phyloP scores from a whole-genome alignment of 768 basidiomycete genomes.

The Rhodocollybia butyracea region DNA sequence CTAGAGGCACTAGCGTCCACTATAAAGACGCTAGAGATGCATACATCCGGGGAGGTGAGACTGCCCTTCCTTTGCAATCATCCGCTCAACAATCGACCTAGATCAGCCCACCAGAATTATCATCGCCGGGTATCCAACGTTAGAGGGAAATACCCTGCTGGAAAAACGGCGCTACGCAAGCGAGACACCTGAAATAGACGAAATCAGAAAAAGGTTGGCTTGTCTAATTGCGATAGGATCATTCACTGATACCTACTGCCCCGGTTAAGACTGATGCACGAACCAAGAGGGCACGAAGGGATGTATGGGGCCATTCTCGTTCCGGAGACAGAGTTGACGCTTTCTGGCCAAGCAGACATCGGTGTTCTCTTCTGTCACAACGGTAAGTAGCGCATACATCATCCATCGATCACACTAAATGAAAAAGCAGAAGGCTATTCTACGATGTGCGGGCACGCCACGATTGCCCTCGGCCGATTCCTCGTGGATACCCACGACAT shows the following conservation, averaged over 20 bases:
- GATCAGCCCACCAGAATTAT: conserved; percentile 36
- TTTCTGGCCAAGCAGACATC: conserved; percentile 31
- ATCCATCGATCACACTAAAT: background rate
- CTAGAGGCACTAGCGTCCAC: no score
- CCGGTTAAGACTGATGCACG: conserved; percentile 30
- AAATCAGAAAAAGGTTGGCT: conserved; percentile 15
- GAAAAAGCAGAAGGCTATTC: conserved; percentile 34
- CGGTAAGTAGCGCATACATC: conserved; percentile 18
- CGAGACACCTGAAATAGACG: conserved; percentile 20
- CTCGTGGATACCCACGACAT: conserved; percentile 34
- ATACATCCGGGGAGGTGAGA: conserved; percentile 34
- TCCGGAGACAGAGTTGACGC: conserved; percentile 30
- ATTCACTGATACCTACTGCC: background rate
- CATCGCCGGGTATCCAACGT: conserved; percentile 28
- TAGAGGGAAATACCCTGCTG: conserved; percentile 30
- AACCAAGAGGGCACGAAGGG: conserved; percentile 35
- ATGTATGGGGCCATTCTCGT: conserved; percentile 40
- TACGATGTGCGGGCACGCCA: conserved; percentile 41
- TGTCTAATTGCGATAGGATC: background rate
- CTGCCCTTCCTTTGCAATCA: background rate
- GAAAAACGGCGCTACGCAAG: conserved; percentile 30
- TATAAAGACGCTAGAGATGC: conserved; percentile 34
- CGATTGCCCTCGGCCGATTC: conserved; percentile 37
- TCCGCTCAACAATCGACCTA: background rate
- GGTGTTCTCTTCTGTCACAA: conserved; percentile 42